phyloP scores from a whole-genome alignment of 2,329 filamentous ascomycete species.

The Diaporthe vaccinii region DNA sequence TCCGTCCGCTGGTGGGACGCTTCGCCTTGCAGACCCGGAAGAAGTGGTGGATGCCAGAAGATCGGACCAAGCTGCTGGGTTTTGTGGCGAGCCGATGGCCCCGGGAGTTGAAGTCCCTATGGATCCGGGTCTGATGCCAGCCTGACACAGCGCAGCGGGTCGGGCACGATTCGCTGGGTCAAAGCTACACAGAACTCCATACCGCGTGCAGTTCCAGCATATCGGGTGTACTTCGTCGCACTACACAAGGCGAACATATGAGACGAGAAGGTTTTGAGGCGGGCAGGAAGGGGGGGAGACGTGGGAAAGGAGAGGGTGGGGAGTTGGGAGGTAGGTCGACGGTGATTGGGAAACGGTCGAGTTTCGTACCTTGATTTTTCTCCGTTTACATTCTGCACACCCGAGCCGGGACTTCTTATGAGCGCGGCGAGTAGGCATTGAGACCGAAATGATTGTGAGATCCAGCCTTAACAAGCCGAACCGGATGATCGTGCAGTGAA shows the following conservation, averaged over 20 bases:
- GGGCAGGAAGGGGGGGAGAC: not conserved
- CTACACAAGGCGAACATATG: not conserved
- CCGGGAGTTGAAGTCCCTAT: not conserved
- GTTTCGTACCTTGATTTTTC: not conserved
- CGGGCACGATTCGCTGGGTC: not conserved
- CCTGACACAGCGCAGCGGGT: not conserved
- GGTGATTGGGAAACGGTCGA: not conserved
- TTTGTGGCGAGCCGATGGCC: not conserved
- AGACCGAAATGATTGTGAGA: not conserved
- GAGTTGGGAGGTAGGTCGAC: no score
- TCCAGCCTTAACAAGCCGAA: not conserved
- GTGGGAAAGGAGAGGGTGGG: not conserved
- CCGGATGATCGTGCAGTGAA: no score
- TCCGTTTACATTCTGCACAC: not conserved
- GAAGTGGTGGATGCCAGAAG: not conserved
- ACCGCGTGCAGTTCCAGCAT: constrained; percentile 13
- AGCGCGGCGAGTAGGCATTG: not conserved
- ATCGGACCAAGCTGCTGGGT: not conserved
- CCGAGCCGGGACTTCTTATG: constrained; percentile 5
- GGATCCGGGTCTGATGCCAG: not conserved
- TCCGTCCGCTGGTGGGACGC: not conserved
- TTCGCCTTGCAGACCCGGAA: not conserved
- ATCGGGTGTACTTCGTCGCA: constrained; percentile 6
- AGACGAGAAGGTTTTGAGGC: not conserved
- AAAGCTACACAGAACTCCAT: constrained; percentile 3